Conservation (phyloP, 2,329 filamentous ascomycete species). For the Clonostachys sp. region DNA sequence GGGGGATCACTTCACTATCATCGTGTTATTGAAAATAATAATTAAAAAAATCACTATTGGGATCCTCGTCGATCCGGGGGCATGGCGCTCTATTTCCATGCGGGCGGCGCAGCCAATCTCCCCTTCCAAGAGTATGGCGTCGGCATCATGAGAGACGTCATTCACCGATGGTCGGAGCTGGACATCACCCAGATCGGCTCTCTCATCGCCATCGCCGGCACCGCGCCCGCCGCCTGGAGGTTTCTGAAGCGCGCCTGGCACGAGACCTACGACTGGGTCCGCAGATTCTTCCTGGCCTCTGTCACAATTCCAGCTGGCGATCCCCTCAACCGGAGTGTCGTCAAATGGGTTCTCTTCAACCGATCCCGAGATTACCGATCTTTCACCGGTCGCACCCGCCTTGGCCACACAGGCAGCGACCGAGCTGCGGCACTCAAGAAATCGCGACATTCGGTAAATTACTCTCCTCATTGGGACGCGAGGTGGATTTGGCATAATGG, state of each 20-base stretch:
- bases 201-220: slow-evolving; percentile 35
- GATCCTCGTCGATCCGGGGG: no score
- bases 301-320: slow-evolving; percentile 37
- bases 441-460: slow-evolving; percentile 33
- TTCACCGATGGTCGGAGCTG: slow-evolving; percentile 34
- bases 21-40: no score
- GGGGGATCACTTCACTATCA: no score
- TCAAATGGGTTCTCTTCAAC: slow-evolving; percentile 37
- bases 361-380: slow-evolving; percentile 29
- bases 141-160: slow-evolving; percentile 26
- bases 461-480: slow-evolving; percentile 36
- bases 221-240: slow-evolving; percentile 31
- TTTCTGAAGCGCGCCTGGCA: slow-evolving; percentile 26
- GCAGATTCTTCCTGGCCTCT: slow-evolving; percentile 35
- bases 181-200: slow-evolving; percentile 40
- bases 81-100: no score
- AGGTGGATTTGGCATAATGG: slow-evolving; percentile 45
- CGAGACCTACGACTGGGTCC: slow-evolving; percentile 31
- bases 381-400: slow-evolving; percentile 37
- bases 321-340: slow-evolving; percentile 36
- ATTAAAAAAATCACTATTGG: no score
- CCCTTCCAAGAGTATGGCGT: slow-evolving; percentile 12
- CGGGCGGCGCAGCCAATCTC: no score
- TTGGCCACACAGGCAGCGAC: slow-evolving; percentile 21
- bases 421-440: slow-evolving; percentile 33